Percentiles rank a stretch among this genome's conserved stretches.
Evolutionary conservation across 495 filamentous ascomycete species (phyloP).

Genomic region (Aspergillus kassunensis): DNA sequence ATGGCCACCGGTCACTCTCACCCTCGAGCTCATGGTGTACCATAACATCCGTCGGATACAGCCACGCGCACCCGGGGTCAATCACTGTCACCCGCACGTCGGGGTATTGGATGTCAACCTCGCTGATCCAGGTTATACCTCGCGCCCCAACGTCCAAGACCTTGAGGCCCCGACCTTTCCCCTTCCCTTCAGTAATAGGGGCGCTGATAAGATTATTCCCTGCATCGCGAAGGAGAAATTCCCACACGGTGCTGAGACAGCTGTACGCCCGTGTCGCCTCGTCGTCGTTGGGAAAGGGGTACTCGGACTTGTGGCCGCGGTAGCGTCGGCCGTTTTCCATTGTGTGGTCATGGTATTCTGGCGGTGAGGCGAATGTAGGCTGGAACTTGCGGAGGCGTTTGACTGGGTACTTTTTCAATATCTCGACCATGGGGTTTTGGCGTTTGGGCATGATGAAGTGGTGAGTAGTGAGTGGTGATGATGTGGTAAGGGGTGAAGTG

Average conservation of each 20-base stretch:
- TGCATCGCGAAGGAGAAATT: background rate
- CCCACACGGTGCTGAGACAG: background rate
- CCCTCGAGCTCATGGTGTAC: constrained; percentile 3
- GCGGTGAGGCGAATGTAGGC: background rate
- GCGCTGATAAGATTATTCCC: background rate
- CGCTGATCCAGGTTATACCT: background rate
- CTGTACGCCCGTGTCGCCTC: background rate
- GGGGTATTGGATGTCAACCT: background rate
- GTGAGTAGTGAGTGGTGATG: background rate
- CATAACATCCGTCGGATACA: background rate
- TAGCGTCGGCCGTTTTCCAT: constrained; percentile 5
- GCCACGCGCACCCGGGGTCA: background rate
- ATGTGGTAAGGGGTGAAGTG: background rate
- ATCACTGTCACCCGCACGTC: background rate
- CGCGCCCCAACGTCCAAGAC: background rate
- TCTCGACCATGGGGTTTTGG: background rate
- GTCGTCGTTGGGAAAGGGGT: background rate
- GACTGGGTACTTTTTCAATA: background rate
- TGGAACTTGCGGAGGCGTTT: background rate
- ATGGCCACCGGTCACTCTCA: background rate
- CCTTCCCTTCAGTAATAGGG: background rate
- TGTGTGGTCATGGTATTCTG: constrained; percentile 1
- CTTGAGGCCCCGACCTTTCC: background rate
- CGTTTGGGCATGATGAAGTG: background rate
- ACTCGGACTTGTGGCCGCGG: background rate